These are phyloP conservation scores for Saccharomycopsis sp. DNA, from an alignment of 805 yeast genomes.

Conservation along the genomic window DNA sequence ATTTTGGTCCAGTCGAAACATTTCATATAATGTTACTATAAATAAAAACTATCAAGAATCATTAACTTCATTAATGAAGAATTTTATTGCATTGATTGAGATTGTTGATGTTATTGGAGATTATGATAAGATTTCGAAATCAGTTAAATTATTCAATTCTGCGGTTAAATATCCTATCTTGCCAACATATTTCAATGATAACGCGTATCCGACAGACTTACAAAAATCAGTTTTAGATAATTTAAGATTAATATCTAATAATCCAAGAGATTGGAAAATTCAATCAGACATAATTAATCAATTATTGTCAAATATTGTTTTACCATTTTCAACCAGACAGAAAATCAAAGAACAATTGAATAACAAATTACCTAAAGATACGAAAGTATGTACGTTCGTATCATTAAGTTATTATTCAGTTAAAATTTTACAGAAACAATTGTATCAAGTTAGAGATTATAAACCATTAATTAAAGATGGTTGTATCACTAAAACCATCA, in stretches of 20 bases:
- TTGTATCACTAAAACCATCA: constrained; percentile 39
- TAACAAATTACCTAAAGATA: constrained; percentile 26
- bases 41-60: constrained; percentile 49
- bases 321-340: constrained; percentile 57
- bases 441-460: constrained; percentile 30
- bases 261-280: constrained; percentile 30
- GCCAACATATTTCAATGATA: constrained; percentile 51
- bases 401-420: constrained; percentile 49
- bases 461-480: constrained; percentile 37
- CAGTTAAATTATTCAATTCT: constrained; percentile 54
- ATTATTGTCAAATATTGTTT: constrained; percentile 42
- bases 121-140: constrained; percentile 35
- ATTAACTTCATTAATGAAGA: constrained; percentile 44
- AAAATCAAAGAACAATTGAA: constrained; percentile 34
- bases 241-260: constrained; percentile 28
- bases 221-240: constrained; percentile 54
- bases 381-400: constrained; percentile 55
- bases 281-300: constrained; percentile 46
- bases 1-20: constrained; percentile 43
- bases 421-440: constrained; percentile 32
- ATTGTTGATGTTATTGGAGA: constrained; percentile 31
- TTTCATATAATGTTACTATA: constrained; percentile 37
- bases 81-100: constrained; percentile 44
- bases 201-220: constrained; percentile 49
- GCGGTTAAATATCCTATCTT: constrained; percentile 70